A percentile compares a stretch with the other conserved stretches of the same genome.
These are phyloP conservation scores for Erodium chrysanthum DNA, from an alignment of 441 rosid genomes.

Conservation along the genomic window DNA sequence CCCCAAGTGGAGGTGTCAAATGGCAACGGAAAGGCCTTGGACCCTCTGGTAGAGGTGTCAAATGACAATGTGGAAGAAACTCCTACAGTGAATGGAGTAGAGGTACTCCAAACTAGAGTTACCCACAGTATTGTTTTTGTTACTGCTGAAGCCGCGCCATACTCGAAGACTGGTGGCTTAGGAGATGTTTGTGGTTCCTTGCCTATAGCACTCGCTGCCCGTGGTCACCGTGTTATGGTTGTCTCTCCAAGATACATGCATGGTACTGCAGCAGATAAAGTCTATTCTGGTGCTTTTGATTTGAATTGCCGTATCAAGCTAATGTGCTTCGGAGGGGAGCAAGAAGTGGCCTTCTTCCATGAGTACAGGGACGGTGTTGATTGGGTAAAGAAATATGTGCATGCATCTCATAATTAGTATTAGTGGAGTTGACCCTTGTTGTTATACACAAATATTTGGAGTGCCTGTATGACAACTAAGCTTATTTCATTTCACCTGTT, in stretches of 20 bases:
- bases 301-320: slow-evolving; percentile 35
- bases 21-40: slow-evolving; percentile 18
- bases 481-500: slow-evolving; percentile 3
- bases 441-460: not conserved
- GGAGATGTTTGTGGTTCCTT: slow-evolving; percentile 95
- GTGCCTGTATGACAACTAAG: not conserved
- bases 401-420: slow-evolving; percentile 8
- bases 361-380: slow-evolving; percentile 83
- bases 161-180: slow-evolving; percentile 90
- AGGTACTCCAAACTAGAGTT: slow-evolving; percentile 25
- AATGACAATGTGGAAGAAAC: slow-evolving; percentile 24
- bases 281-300: slow-evolving; percentile 38
- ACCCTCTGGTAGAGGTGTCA: slow-evolving; percentile 21
- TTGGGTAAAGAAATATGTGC: slow-evolving; percentile 48
- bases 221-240: slow-evolving; percentile 93
- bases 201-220: slow-evolving; percentile 64
- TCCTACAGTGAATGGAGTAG: slow-evolving; percentile 25
- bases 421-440: not conserved
- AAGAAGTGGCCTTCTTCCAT: slow-evolving; percentile 70
- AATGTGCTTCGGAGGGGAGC: slow-evolving; percentile 65
- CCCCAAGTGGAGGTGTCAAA: slow-evolving; percentile 21
- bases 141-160: slow-evolving; percentile 87
- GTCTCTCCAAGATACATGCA: slow-evolving; percentile 67
- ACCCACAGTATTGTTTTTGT: slow-evolving; percentile 56
- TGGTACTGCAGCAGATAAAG: slow-evolving; percentile 46